Base-by-base conservation (phyloP, 1,139 yeast genomes). In the Pichia sp. region DNA sequence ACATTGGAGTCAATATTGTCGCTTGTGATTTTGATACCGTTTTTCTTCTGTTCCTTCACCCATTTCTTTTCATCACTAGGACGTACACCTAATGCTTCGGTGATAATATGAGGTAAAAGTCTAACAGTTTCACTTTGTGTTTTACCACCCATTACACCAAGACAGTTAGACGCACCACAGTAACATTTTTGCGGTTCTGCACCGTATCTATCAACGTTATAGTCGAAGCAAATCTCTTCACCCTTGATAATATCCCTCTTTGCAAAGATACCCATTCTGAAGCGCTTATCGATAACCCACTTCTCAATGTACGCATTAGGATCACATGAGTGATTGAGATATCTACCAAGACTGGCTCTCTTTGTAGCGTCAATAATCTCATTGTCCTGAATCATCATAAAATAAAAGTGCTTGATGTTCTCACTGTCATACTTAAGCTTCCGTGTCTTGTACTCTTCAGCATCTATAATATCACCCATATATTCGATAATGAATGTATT, bases 221-320 rank as follows among this genome's bases (percentile, higher is more conserved):
- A 91, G 60, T 91, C 96, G 62, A 91, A 88, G 0, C 96, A 85
- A 45, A 91, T 77, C 56, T 91, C 98, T 58, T 91, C 97, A 32
- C 96, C 96, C 38, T 60, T 60, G n/a, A 49, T 40, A 38, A 91
- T 85, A 23, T 66, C 60, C 46, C 94, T 66, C 50, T 83, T 82
- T 36, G 96, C 85, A 58, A 91, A 91, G 18, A 91, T 84, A 26
- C 98, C 98, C 97, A 91, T 91, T 49, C 87, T 71, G 42, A 86
- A 67, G 55, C 84, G 82, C 46, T 83, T 85, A 16, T 88, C 91
- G 13, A 91, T 97, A 15, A 87, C 93, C 98, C 98, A 91, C 62
- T 91, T 91, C 58, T 88, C 96, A 29, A 91, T 95, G 52, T 74
- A 86, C 15, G 95, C 91, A 59, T 91, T 91, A 6, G 98, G 97